A percentile compares a stretch with the other conserved stretches of the same genome.
Conservation (phyloP, 2,329 filamentous ascomycete genomes). For the Calonectria hongkongensis region DNA sequence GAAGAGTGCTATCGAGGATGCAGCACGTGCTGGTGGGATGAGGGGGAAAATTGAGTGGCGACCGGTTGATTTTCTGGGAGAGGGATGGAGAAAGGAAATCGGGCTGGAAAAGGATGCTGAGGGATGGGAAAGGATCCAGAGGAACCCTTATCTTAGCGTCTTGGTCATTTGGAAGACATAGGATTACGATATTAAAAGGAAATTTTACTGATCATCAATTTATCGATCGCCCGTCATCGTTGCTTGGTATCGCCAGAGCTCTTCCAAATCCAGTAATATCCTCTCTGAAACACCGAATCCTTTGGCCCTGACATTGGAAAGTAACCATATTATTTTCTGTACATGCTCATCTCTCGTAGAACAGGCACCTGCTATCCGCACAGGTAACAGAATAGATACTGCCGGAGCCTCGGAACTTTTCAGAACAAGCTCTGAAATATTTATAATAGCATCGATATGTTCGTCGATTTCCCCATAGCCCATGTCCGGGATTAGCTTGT, state of each 20-base stretch:
- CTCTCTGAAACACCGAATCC: constrained; percentile 52
- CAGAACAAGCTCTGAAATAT: constrained; percentile 22
- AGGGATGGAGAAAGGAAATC: not conserved
- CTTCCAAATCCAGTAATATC: constrained; percentile 48
- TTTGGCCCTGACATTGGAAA: constrained; percentile 41
- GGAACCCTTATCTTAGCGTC: not conserved
- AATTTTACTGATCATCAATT: too few relatives aligned
- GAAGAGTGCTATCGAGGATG: not conserved
- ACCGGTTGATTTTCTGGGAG: not conserved
- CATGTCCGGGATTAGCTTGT: constrained; percentile 35
- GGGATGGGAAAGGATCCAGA: not conserved
- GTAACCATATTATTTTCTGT: not conserved
- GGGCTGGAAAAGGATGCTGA: not conserved
- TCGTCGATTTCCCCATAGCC: not conserved
- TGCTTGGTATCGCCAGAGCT: constrained; percentile 47
- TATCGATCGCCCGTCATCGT: too few relatives aligned
- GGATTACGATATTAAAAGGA: fast-evolving
- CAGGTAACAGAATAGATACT: constrained; percentile 48
- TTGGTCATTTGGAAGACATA: not conserved
- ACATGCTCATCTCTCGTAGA: not conserved
- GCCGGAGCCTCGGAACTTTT: constrained; percentile 44
- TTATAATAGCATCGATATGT: constrained; percentile 31
- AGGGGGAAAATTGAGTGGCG: constrained; percentile 1
- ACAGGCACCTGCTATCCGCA: constrained; percentile 51
- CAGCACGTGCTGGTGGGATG: constrained; percentile 9